Evolutionary conservation across 805 yeast species (phyloP).

Genomic region (Myxozyma neotropica): DNA sequence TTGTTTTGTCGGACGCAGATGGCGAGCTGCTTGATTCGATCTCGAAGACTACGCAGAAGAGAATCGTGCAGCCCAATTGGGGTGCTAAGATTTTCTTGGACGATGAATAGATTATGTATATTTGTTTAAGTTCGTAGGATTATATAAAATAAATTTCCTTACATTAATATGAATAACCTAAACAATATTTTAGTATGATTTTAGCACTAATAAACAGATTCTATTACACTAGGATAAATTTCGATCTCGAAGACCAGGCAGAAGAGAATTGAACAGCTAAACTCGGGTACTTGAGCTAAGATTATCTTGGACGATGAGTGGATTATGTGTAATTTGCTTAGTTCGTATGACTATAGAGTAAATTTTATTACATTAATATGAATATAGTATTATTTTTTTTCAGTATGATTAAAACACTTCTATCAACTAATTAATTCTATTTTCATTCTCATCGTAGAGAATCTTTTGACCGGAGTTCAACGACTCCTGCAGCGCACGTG

Average conservation of each 20-base stretch:
- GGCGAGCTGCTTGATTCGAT: slow-evolving; percentile 41
- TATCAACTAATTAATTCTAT: not conserved
- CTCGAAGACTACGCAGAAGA: slow-evolving; percentile 24
- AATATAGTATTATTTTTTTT: too few relatives aligned
- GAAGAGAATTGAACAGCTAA: slow-evolving; percentile 28
- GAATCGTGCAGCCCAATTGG: slow-evolving; percentile 32
- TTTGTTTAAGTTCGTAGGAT: not conserved
- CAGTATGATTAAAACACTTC: too few relatives aligned
- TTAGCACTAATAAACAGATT: too few relatives aligned
- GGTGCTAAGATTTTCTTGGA: slow-evolving; percentile 31
- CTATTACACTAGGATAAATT: too few relatives aligned
- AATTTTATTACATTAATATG: too few relatives aligned
- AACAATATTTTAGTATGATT: too few relatives aligned
- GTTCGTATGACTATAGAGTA: not conserved
- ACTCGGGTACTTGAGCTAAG: slow-evolving; percentile 30
- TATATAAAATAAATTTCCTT: not conserved
- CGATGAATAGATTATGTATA: slow-evolving; percentile 14
- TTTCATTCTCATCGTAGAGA: slow-evolving; percentile 14
- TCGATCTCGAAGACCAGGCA: slow-evolving; percentile 27
- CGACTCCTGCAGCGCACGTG: slow-evolving; percentile 21
- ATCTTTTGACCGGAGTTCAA: slow-evolving; percentile 13
- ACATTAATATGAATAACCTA: too few relatives aligned
- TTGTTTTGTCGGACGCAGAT: slow-evolving; percentile 50
- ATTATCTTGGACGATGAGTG: slow-evolving; percentile 31
- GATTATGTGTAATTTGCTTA: not conserved